Conservation (phyloP, 352 stramenopile species). For the Peronospora destructor region DNA sequence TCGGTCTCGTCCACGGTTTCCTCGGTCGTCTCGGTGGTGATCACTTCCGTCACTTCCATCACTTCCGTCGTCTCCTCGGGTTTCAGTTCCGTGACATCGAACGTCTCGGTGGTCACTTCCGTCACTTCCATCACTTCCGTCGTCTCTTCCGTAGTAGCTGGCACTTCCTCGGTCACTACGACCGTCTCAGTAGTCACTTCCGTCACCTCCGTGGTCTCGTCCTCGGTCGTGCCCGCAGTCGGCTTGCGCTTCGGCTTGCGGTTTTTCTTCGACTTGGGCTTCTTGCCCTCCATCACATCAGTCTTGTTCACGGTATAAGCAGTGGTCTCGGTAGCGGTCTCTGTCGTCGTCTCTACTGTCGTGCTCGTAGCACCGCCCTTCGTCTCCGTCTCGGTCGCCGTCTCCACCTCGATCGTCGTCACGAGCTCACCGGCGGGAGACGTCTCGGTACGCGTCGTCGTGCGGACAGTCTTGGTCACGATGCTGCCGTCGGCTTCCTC, state of each 20-base stretch:
- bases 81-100: constrained; percentile 2
- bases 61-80: constrained; percentile 3
- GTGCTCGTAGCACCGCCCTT: too few relatives aligned
- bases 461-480: too few relatives aligned
- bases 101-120: neutral
- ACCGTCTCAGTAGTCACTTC: constrained; percentile 7
- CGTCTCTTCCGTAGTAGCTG: constrained; percentile 8
- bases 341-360: too few relatives aligned
- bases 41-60: constrained; percentile 11
- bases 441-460: too few relatives aligned
- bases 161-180: constrained; percentile 1
- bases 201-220: constrained; percentile 7
- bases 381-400: too few relatives aligned
- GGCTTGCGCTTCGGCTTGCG: constrained; percentile 9
- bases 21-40: constrained; percentile 9
- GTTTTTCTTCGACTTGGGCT: constrained; percentile 13
- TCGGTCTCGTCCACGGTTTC: constrained; percentile 6
- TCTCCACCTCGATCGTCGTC: too few relatives aligned
- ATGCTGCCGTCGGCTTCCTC: too few relatives aligned
- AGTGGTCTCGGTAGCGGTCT: too few relatives aligned
- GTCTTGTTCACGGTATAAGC: too few relatives aligned
- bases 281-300: constrained; percentile 9
- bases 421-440: too few relatives aligned
- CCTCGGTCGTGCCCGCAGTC: constrained; percentile 1
- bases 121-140: constrained; percentile 12